A percentile compares a stretch with the other conserved stretches of the same genome.
These are phyloP conservation scores for Colletotrichum cordylinicola DNA, from an alignment of 2,329 filamentous ascomycete species.

Conservation along the genomic window DNA sequence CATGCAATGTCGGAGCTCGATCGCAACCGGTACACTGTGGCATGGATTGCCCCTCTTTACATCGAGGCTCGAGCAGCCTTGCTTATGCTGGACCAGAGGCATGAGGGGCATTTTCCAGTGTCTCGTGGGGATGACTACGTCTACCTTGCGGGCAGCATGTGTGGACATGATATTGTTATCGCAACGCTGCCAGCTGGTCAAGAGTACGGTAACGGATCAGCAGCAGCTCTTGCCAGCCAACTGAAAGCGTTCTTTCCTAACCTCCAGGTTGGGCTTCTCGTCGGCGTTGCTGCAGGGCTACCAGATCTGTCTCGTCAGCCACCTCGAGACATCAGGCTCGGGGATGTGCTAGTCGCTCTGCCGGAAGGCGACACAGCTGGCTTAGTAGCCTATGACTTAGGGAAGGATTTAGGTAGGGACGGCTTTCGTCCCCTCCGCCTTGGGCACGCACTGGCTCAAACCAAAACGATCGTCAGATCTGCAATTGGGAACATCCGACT, in stretches of 20 bases:
- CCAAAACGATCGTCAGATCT: conserved; percentile 35
- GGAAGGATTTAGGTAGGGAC: conserved; percentile 30
- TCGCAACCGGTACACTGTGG: conserved; percentile 33
- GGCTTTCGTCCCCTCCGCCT: conserved; percentile 30
- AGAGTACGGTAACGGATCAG: conserved; percentile 38
- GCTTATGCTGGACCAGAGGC: conserved; percentile 36
- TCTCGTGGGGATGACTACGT: conserved; percentile 39
- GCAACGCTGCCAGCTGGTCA: conserved; percentile 38
- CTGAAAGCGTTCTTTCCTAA: conserved; percentile 39
- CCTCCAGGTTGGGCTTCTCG: conserved; percentile 40
- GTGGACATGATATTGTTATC: conserved; percentile 40
- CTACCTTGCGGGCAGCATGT: conserved; percentile 39
- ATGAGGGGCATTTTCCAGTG: conserved; percentile 35
- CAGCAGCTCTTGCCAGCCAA: conserved; percentile 37
- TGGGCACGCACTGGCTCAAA: conserved; percentile 30
- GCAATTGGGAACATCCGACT: conserved; percentile 35
- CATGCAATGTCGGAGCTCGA: not conserved
- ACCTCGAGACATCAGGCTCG: conserved; percentile 40
- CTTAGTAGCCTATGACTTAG: conserved; percentile 37
- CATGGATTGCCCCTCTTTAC: conserved; percentile 41
- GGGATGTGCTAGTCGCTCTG: conserved; percentile 39
- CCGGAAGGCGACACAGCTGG: conserved; percentile 28
- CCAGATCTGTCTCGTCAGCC: conserved; percentile 29
- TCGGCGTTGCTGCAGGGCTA: conserved; percentile 41
- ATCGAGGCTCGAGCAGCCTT: conserved; percentile 41